These are phyloP conservation scores for Parasarocladium wereldwijsianum DNA, from an alignment of 2,329 filamentous ascomycete species.

Conservation along the genomic window DNA sequence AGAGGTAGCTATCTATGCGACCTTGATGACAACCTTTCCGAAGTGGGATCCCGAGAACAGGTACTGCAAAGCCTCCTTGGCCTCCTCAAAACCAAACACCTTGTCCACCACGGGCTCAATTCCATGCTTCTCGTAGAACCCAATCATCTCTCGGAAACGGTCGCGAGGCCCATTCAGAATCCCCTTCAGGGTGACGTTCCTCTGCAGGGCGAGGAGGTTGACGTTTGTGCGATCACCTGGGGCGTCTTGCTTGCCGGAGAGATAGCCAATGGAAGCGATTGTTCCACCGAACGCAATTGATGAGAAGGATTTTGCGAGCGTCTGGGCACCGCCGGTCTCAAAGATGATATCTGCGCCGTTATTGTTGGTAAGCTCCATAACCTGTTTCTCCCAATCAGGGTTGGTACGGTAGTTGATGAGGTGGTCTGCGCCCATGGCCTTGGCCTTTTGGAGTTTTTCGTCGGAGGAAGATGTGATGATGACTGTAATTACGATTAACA, in stretches of 20 bases:
- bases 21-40: conserved; percentile 39
- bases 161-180: conserved; percentile 46
- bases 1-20: conserved; percentile 17
- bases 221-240: conserved; percentile 38
- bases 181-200: conserved; percentile 33
- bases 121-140: conserved; percentile 26
- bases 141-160: conserved; percentile 37
- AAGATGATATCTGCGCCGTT: conserved; percentile 38
- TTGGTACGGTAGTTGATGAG: conserved; percentile 38
- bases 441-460: conserved; percentile 30
- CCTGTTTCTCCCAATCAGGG: conserved; percentile 34
- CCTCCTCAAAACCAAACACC: conserved; percentile 30
- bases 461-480: conserved; percentile 41
- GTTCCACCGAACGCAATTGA: conserved; percentile 38
- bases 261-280: conserved; percentile 35
- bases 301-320: conserved; percentile 35
- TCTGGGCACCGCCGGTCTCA: conserved; percentile 37
- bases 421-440: conserved; percentile 33
- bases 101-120: conserved; percentile 33
- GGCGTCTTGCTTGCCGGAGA: conserved; percentile 38
- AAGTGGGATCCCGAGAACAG: conserved; percentile 38
- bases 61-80: conserved; percentile 34
- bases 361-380: conserved; percentile 27
- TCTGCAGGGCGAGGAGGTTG: conserved; percentile 36
- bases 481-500: conserved; percentile 8